These are phyloP conservation scores for Clitopilus hobsonii DNA, from an alignment of 768 basidiomycete species.

Conservation along the genomic window DNA sequence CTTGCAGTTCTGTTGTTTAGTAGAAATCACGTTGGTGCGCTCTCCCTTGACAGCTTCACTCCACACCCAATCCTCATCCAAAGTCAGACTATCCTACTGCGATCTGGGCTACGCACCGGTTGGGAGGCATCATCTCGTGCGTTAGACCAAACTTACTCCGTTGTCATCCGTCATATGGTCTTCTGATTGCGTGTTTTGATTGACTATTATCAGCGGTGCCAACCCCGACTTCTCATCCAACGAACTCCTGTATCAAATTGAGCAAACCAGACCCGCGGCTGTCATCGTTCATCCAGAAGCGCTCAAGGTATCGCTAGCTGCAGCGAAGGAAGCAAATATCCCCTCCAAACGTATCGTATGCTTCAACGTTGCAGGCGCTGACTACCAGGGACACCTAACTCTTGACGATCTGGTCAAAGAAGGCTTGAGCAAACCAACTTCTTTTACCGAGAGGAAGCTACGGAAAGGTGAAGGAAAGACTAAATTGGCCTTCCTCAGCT, in stretches of 20 bases:
- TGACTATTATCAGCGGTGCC: conserved; percentile 38
- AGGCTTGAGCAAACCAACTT: conserved; percentile 33
- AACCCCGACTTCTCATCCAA: conserved; percentile 52
- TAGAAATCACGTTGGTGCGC: conserved; percentile 58
- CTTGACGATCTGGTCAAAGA: conserved; percentile 44
- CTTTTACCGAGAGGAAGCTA: conserved; percentile 48
- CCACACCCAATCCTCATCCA: neutral
- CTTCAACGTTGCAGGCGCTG: conserved; percentile 26
- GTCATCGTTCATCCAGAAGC: conserved; percentile 44
- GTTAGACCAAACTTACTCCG: conserved; percentile 13
- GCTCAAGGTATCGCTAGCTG: conserved; percentile 35
- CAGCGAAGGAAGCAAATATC: conserved; percentile 32
- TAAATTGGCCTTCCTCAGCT: conserved; percentile 67
- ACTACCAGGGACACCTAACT: conserved; percentile 18
- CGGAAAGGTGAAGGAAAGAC: conserved; percentile 57
- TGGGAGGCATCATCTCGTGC: conserved; percentile 56
- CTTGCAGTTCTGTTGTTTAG: conserved; percentile 56
- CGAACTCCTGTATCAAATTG: conserved; percentile 55
- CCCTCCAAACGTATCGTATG: conserved; percentile 37
- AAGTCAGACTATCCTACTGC: conserved; percentile 47
- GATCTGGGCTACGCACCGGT: conserved; percentile 51
- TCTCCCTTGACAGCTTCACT: neutral
- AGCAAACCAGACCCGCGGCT: conserved; percentile 41
- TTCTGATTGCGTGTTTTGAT: neutral
- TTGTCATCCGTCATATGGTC: neutral